Evolutionary conservation across 371 early-diverging fungal species (phyloP).

Genomic region (Nematocida parisii): DNA sequence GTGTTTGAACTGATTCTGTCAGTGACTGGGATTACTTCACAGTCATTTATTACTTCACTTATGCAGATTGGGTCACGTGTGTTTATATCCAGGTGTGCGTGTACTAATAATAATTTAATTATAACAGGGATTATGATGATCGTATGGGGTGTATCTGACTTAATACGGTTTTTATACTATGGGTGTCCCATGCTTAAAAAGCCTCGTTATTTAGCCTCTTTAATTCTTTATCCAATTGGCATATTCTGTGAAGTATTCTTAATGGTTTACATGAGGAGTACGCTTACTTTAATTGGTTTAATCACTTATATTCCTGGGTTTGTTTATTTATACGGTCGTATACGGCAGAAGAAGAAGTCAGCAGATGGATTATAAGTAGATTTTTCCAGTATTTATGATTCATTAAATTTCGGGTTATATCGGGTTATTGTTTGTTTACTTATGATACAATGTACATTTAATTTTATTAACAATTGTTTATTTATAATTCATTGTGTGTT

Average conservation of each 20-base stretch:
- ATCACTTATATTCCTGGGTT: constrained; percentile 41
- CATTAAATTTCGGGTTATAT: neutral
- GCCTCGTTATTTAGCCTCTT: constrained; percentile 19
- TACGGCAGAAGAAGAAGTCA: constrained; percentile 2
- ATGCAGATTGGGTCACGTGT: constrained; percentile 43
- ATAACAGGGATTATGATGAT: constrained; percentile 18
- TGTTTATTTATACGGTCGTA: constrained; percentile 20
- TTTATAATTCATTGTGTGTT: too few relatives aligned
- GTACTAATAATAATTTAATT: neutral
- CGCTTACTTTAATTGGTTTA: constrained; percentile 18
- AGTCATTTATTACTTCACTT: constrained; percentile 18
- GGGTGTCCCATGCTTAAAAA: neutral
- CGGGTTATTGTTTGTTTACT: too few relatives aligned
- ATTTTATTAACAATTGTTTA: too few relatives aligned
- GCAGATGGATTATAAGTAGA: neutral
- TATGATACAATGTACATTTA: too few relatives aligned
- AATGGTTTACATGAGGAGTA: constrained; percentile 14
- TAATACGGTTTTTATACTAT: constrained; percentile 34
- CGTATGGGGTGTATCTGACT: constrained; percentile 42
- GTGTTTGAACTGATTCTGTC: constrained; percentile 28
- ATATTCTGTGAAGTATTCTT: constrained; percentile 45
- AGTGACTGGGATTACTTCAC: constrained; percentile 22
- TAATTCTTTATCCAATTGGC: constrained; percentile 43
- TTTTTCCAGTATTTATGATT: neutral
- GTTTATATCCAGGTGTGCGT: constrained; percentile 29